Evolutionary conservation across 139 green algal genomes (phyloP).

Genomic region (Tetradesmus lagerheimii): DNA sequence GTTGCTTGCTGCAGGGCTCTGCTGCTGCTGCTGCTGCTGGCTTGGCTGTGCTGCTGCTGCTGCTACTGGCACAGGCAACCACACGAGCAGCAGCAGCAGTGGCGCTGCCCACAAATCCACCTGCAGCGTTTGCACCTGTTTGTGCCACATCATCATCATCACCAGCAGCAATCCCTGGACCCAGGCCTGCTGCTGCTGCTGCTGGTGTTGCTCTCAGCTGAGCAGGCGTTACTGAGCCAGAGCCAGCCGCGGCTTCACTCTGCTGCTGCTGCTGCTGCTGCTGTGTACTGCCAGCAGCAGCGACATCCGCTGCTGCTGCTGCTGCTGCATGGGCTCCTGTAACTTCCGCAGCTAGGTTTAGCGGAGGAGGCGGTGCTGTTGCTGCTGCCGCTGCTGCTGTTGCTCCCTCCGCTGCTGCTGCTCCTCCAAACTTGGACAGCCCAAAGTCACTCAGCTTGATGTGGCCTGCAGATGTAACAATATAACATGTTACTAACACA

Average conservation of each 20-base stretch:
- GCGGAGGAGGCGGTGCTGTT: not conserved
- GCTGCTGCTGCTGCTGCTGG: slow-evolving; percentile 12
- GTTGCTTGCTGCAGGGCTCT: not conserved
- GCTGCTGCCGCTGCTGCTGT: slow-evolving; percentile 5
- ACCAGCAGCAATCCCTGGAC: not conserved
- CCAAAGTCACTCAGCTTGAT: slow-evolving; percentile 97
- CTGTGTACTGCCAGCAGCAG: not conserved
- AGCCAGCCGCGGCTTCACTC: not conserved
- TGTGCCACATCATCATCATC: not conserved
- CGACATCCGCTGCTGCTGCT: not conserved
- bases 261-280: not conserved
- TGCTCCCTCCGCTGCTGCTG: slow-evolving; percentile 18
- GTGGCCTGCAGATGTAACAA: slow-evolving; percentile 66
- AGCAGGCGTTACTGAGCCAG: not conserved
- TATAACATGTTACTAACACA: no score
- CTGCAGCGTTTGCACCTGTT: not conserved
- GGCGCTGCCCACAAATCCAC: no score
- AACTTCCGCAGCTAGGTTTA: not conserved
- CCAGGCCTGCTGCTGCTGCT: not conserved
- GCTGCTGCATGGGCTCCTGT: not conserved
- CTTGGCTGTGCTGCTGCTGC: not conserved
- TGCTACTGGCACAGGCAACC: not conserved
- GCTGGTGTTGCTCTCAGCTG: not conserved
- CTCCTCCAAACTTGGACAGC: slow-evolving; percentile 66
- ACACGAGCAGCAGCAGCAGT: not conserved